These are phyloP conservation scores for Elaeis guineensis DNA, from an alignment of 176 grass and related monocot species.

Conservation along the genomic window DNA sequence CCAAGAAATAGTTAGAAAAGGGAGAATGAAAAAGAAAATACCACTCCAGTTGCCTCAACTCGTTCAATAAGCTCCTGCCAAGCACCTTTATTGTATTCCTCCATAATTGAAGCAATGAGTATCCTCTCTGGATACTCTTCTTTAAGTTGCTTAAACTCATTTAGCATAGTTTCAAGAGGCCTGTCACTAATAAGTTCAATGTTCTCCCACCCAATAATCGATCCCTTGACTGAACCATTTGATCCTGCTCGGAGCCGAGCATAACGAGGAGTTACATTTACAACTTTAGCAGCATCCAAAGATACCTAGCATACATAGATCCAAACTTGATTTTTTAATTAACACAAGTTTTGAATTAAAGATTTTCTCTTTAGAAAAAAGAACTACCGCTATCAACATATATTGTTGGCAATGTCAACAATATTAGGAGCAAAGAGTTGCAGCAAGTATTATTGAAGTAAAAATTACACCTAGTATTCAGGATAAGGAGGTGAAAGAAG, in stretches of 20 bases:
- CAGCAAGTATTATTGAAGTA: too few relatives aligned
- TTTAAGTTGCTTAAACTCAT: constrained; percentile 89
- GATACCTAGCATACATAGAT: constrained; percentile 49
- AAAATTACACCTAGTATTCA: too few relatives aligned
- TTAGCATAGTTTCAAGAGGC: constrained; percentile 83
- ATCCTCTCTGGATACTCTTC: constrained; percentile 89
- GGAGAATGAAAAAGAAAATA: not conserved
- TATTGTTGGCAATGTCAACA: too few relatives aligned
- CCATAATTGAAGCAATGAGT: constrained; percentile 96
- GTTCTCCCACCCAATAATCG: constrained; percentile 94
- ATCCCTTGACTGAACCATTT: constrained; percentile 68
- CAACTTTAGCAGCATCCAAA: constrained; percentile 87
- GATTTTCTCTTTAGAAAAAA: too few relatives aligned
- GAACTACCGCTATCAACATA: too few relatives aligned
- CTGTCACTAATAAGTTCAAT: constrained; percentile 98
- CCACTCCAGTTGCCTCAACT: constrained; percentile 79
- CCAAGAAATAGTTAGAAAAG: too few relatives aligned
- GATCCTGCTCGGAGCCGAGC: constrained; percentile 68
- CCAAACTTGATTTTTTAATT: not conserved
- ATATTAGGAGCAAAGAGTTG: too few relatives aligned
- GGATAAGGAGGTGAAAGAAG: too few relatives aligned
- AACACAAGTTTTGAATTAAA: too few relatives aligned
- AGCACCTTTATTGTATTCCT: constrained; percentile 93
- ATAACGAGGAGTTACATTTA: constrained; percentile 93
- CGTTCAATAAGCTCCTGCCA: constrained; percentile 96